Percentiles rank a stretch among this genome's conserved stretches.
Conservation (phyloP, 306 rosid genomes). For the Macrotyloma uniflorum region DNA sequence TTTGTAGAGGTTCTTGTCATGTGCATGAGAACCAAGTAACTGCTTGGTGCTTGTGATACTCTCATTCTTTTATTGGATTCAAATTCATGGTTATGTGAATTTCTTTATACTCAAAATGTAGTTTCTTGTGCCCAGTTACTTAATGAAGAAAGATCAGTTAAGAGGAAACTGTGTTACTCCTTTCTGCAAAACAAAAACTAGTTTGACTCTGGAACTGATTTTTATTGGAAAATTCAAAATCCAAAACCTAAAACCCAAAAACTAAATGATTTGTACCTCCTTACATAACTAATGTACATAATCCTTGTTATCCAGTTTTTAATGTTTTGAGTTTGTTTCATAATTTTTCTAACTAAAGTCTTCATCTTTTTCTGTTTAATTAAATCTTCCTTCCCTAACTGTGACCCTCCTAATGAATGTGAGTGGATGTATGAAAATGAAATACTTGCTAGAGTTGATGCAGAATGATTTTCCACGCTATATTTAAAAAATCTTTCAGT, state of each 20-base stretch:
- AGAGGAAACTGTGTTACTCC: neutral
- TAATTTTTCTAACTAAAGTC: neutral
- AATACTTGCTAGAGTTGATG: neutral
- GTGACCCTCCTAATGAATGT: neutral
- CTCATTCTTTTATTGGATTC: constrained; percentile 51
- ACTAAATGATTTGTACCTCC: too few species aligned
- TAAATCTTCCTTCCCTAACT: neutral
- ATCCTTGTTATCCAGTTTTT: too few species aligned
- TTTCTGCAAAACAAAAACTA: neutral
- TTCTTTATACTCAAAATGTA: neutral
- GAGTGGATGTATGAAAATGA: neutral
- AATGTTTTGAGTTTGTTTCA: too few species aligned
- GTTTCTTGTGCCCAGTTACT: neutral
- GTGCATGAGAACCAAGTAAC: constrained; percentile 76
- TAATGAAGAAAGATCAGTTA: neutral
- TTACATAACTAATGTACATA: too few species aligned
- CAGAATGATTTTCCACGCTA: neutral
- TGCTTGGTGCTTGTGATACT: neutral
- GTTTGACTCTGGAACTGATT: neutral
- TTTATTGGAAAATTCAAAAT: too few species aligned
- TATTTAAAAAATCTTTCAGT: neutral
- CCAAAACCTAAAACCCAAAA: too few species aligned
- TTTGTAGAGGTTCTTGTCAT: constrained; percentile 71
- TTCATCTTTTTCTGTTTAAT: neutral
- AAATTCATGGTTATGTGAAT: neutral